Evolutionary conservation across 2,329 filamentous ascomycete genomes (phyloP), one percentile per base, ranked within the genome.

Genomic region (Lachnellula cervina): DNA sequence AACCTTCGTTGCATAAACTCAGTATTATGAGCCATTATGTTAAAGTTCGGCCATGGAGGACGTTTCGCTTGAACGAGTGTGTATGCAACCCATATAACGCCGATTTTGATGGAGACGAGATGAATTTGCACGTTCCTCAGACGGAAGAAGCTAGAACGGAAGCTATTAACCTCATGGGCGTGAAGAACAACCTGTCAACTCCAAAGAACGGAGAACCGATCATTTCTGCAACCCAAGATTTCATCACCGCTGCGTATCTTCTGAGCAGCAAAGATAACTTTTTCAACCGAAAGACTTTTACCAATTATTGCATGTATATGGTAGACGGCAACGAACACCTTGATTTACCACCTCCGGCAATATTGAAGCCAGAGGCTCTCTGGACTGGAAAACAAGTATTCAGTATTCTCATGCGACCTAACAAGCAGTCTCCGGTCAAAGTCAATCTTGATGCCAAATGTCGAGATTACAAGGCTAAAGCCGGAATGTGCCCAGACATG

Each of bases 341-440:
- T 38, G 90, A 97, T 58, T 77, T 99, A 11, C 94, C 94, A 0
- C 88, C 90, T 0, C 94, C 94, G 1, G 84, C 91, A 0, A 86
- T 97, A 43, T 70, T 95, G 60, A 96, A 94, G 61, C 94, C 94
- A 0, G 81, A 90, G 67, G 82, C 85, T 54, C 76, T 97, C 19
- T 99, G 94, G 94, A 99, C 94, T 0, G 94, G 94, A 61, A 99
- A 99, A 72, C 94, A 97, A 69, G 80, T 97, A 1, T 97, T 97
- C 77, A 96, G 89, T 69, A 80, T 97, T 49, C 76, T 97, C 49
- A 83, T 99, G 87, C 83, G 89, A 34, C 93, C 94, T 3, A 96
- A 96, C 72, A 89, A 86, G 64, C 72, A 86, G n/a, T 91, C 86
- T 2, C 83, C 85, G 0, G 89, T 97, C 19, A 78, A 88, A 61